phyloP scores from a whole-genome alignment of 352 stramenopile genomes.

The Pythium sukuiense region DNA sequence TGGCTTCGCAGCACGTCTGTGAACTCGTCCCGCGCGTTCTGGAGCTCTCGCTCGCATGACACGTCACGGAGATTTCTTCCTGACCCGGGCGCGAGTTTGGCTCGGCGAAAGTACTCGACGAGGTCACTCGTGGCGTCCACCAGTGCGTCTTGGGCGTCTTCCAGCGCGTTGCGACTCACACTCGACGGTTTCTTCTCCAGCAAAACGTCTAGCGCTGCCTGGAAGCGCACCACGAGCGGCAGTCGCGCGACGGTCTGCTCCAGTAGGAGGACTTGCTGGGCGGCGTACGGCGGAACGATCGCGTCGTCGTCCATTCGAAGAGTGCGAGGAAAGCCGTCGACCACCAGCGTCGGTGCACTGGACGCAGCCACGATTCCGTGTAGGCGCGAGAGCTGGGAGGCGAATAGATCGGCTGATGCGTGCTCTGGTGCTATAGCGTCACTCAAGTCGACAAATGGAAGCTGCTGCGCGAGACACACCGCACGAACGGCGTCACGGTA shows the following conservation, averaged over 20 bases:
- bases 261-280: conserved; percentile 49
- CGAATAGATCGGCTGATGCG: neutral
- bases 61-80: conserved; percentile 25
- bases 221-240: conserved; percentile 38
- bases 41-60: conserved; percentile 46
- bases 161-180: conserved; percentile 36
- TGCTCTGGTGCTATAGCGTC: neutral
- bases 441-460: conserved; percentile 34
- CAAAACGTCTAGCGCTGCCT: conserved; percentile 41
- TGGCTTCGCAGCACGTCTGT: conserved; percentile 25
- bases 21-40: conserved; percentile 42
- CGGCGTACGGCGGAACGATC: conserved; percentile 37
- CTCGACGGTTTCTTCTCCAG: conserved; percentile 33
- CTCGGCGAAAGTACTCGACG: conserved; percentile 27
- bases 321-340: conserved; percentile 45
- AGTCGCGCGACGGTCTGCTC: conserved; percentile 34
- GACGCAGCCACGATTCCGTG: conserved; percentile 29
- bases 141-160: conserved; percentile 47
- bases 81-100: neutral
- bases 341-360: conserved; percentile 27
- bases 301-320: conserved; percentile 4
- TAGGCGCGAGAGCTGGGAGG: conserved; percentile 13
- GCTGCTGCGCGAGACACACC: conserved; percentile 29
- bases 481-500: conserved; percentile 32
- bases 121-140: conserved; percentile 33